Conservation (phyloP, 805 yeast genomes). For the Candida gorgasii region DNA sequence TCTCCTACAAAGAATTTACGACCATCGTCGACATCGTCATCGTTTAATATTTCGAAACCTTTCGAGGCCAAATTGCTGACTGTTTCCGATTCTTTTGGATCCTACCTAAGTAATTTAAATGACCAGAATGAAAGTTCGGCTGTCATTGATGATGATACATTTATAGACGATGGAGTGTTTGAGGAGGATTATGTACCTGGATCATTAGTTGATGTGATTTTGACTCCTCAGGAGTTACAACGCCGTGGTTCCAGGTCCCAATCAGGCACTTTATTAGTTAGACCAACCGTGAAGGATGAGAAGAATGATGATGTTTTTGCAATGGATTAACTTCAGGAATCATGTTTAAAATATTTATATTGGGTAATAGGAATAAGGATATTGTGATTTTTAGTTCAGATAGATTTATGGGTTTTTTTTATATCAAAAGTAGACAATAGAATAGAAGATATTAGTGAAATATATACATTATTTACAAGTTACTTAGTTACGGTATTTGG, state of each 20-base stretch:
- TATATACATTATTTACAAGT: slow-evolving; percentile 4
- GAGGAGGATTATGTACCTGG: slow-evolving; percentile 84
- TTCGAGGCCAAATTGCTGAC: slow-evolving; percentile 14
- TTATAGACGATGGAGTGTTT: slow-evolving; percentile 26
- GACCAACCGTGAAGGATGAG: slow-evolving; percentile 28
- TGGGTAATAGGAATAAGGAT: neutral
- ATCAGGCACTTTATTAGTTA: slow-evolving; percentile 39
- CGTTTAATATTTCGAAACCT: slow-evolving; percentile 6
- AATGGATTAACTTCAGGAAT: slow-evolving; percentile 44
- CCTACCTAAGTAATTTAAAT: slow-evolving; percentile 14
- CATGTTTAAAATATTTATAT: neutral
- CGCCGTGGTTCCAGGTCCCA: slow-evolving; percentile 67
- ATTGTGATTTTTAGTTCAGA: neutral
- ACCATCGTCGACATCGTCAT: neutral
- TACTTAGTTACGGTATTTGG: slow-evolving; percentile 17
- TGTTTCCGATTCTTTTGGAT: slow-evolving; percentile 15
- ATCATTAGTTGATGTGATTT: slow-evolving; percentile 66
- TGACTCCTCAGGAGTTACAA: slow-evolving; percentile 76
- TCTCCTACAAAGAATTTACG: slow-evolving; percentile 9
- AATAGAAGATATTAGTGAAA: neutral
- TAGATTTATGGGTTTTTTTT: neutral
- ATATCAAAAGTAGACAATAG: slow-evolving; percentile 3
- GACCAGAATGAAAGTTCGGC: slow-evolving; percentile 10
- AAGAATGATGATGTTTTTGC: slow-evolving; percentile 35
- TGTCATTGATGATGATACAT: slow-evolving; percentile 32